Evolutionary conservation across 225 moss, liverwort and hornwort genomes (phyloP).

Genomic region (Polytrichum formosum): DNA sequence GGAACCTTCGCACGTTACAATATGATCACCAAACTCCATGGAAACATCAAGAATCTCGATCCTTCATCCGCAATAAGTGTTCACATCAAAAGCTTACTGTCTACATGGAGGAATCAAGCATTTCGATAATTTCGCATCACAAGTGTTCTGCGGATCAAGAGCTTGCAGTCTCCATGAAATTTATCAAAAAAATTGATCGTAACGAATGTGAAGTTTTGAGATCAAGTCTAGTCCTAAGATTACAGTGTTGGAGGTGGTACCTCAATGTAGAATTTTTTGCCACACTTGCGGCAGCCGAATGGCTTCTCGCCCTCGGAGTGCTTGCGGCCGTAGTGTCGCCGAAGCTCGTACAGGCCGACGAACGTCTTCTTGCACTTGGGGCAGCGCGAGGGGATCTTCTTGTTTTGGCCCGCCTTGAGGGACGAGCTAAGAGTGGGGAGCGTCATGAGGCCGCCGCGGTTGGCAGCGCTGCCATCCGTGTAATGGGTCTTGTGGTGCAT

Average conservation of each 20-base stretch:
- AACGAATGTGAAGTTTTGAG: no score
- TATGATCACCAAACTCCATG: no score
- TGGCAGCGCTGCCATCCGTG: slow-evolving; percentile 49
- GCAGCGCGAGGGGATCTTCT: slow-evolving; percentile 77
- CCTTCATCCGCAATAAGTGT: no score
- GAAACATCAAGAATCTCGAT: no score
- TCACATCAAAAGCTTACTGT: no score
- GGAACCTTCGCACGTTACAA: no score
- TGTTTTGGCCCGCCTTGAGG: slow-evolving; percentile 74
- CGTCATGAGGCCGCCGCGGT: slow-evolving; percentile 26
- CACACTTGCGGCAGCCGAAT: slow-evolving; percentile 67
- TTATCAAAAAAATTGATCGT: no score
- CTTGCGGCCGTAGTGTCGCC: slow-evolving; percentile 81
- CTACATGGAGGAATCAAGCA: no score
- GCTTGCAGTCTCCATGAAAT: no score
- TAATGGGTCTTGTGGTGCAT: slow-evolving; percentile 87
- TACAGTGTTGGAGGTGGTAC: slow-evolving; percentile 1
- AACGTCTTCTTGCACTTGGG: slow-evolving; percentile 71
- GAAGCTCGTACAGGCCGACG: slow-evolving; percentile 78
- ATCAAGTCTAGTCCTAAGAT: no score
- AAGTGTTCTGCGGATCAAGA: no score
- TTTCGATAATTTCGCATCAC: no score
- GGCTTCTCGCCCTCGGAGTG: slow-evolving; percentile 76
- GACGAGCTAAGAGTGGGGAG: slow-evolving; percentile 31
- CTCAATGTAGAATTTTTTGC: slow-evolving; percentile 84